Evolutionary conservation across 495 filamentous ascomycete species (phyloP).

Genomic region (Neurospora sp.): DNA sequence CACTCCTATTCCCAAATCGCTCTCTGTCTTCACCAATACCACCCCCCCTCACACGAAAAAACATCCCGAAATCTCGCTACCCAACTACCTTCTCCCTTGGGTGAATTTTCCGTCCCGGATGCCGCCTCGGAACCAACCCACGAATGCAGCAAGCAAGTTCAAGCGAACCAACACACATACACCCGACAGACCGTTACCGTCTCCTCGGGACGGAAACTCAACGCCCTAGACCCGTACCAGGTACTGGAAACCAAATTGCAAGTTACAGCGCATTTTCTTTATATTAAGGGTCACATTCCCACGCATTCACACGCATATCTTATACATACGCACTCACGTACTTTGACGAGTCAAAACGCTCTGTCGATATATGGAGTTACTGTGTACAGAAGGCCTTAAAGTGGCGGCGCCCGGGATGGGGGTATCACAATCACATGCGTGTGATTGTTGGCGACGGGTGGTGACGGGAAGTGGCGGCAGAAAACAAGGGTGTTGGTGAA

Average conservation of each 20-base stretch:
- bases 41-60: not conserved
- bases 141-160: not conserved
- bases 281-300: not conserved
- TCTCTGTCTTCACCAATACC: not conserved
- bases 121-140: not conserved
- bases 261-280: not conserved
- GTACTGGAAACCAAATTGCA: not conserved
- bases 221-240: not conserved
- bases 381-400: not conserved
- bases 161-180: not conserved
- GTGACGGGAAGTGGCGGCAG: not conserved
- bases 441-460: not conserved
- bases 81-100: not conserved
- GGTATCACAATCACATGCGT: not conserved
- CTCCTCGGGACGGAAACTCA: not conserved
- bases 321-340: not conserved
- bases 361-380: not conserved
- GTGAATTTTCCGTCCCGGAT: not conserved
- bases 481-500: not conserved
- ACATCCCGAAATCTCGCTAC: not conserved
- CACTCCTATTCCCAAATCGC: not conserved
- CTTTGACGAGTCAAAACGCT: not conserved
- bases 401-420: not conserved
- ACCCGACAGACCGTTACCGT: not conserved
- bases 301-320: not conserved